phyloP scores from a whole-genome alignment of 352 stramenopile genomes.

The Peronosclerospora sorghi region DNA sequence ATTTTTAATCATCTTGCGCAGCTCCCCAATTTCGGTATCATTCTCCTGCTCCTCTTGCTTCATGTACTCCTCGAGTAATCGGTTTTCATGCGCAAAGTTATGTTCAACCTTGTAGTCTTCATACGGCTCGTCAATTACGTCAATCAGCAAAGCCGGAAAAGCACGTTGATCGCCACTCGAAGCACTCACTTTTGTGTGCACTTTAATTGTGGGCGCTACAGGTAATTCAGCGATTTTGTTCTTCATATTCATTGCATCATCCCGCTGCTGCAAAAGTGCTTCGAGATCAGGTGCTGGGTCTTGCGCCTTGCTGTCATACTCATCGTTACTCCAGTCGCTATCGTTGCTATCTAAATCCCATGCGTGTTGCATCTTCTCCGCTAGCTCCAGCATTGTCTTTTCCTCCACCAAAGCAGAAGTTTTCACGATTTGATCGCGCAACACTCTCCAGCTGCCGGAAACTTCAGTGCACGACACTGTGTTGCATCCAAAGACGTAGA shows the following conservation, averaged over 20 bases:
- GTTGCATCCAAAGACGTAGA: constrained; percentile 84
- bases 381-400: constrained; percentile 7
- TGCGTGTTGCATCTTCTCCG: constrained; percentile 16
- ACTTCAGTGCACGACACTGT: constrained; percentile 53
- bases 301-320: constrained; percentile 20
- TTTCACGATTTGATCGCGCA: constrained; percentile 43
- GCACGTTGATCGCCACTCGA: constrained; percentile 9
- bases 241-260: constrained; percentile 44
- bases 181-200: not conserved
- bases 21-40: constrained; percentile 41
- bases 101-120: constrained; percentile 52
- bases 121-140: constrained; percentile 70
- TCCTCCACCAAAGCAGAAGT: not conserved
- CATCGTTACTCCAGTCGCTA: constrained; percentile 66
- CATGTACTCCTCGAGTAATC: constrained; percentile 70
- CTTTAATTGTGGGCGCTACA: constrained; percentile 1
- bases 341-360: constrained; percentile 39
- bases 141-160: constrained; percentile 52
- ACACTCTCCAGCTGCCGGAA: constrained; percentile 57
- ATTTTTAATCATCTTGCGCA: constrained; percentile 47
- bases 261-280: constrained; percentile 48
- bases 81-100: constrained; percentile 62
- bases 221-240: constrained; percentile 2
- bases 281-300: constrained; percentile 29
- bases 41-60: constrained; percentile 74